A percentile compares a stretch with the other conserved stretches of the same genome.
phyloP scores from a whole-genome alignment of 2,329 filamentous ascomycete species.

The Fusarium luffae region DNA sequence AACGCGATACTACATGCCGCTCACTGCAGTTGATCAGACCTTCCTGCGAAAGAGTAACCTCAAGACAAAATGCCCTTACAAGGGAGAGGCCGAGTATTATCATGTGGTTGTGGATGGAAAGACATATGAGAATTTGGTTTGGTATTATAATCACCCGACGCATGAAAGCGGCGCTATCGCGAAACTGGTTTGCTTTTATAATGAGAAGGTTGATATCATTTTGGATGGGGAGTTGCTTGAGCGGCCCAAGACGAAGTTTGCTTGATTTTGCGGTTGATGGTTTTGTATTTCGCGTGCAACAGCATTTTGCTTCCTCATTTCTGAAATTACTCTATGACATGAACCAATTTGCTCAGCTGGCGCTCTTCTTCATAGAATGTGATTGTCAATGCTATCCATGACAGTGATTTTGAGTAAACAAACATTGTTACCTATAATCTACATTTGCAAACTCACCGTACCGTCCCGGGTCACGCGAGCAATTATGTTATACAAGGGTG shows the following conservation, averaged over 20 bases:
- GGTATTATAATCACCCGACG: conserved; percentile 71
- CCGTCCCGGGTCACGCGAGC: not conserved
- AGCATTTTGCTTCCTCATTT: no score
- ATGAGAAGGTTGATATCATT: conserved; percentile 73
- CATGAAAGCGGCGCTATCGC: conserved; percentile 66
- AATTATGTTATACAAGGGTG: not conserved
- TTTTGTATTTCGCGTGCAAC: not conserved
- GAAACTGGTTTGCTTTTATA: conserved; percentile 72
- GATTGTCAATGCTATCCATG: not conserved
- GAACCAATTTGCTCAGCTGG: not conserved
- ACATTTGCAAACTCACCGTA: no score
- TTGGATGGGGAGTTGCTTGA: conserved; percentile 60
- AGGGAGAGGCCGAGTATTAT: conserved; percentile 73
- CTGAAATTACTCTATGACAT: not conserved
- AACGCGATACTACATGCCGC: conserved; percentile 68
- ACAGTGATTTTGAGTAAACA: not conserved
- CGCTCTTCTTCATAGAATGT: no score
- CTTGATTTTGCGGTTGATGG: not conserved
- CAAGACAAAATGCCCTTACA: conserved; percentile 72
- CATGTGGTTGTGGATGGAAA: conserved; percentile 60
- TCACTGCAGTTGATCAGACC: conserved; percentile 59
- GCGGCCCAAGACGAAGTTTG: conserved; percentile 47
- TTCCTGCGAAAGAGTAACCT: conserved; percentile 62
- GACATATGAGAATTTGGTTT: conserved; percentile 63
- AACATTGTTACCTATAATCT: accelerated